These are phyloP conservation scores for Jatropha multifida DNA, from an alignment of 441 rosid genomes.

Conservation along the genomic window DNA sequence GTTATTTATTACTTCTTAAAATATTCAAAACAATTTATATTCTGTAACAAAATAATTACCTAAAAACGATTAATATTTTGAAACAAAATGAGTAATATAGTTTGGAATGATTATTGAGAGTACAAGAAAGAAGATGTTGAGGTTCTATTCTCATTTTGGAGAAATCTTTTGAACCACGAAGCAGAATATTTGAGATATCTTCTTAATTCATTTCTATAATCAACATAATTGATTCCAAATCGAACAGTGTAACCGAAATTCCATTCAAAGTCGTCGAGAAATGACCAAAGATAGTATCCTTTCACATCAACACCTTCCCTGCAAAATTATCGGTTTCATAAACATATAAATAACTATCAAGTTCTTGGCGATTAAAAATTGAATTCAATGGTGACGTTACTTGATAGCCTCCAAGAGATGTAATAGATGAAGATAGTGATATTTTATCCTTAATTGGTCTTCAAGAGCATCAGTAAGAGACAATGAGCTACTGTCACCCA, in stretches of 20 bases:
- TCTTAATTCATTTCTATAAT: constrained; percentile 28
- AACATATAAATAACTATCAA: background rate
- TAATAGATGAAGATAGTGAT: constrained; percentile 34
- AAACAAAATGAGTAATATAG: too few species aligned
- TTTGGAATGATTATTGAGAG: background rate
- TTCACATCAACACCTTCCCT: constrained; percentile 37
- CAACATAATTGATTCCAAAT: constrained; percentile 32
- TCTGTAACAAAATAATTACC: too few species aligned
- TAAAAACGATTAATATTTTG: too few species aligned
- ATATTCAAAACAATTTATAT: too few species aligned
- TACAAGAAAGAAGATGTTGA: background rate
- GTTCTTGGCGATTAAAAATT: background rate
- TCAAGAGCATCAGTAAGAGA: constrained; percentile 33
- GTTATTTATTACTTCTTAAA: too few species aligned
- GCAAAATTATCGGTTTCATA: background rate
- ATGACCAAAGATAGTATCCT: constrained; percentile 36
- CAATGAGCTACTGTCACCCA: constrained; percentile 32
- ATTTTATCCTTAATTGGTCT: constrained; percentile 31
- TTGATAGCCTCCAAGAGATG: constrained; percentile 30
- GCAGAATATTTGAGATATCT: constrained; percentile 34
- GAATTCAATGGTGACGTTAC: constrained; percentile 13
- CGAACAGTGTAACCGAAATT: constrained; percentile 28
- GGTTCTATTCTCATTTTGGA: constrained; percentile 9
- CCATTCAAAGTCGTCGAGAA: constrained; percentile 42
- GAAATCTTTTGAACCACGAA: constrained; percentile 31